Percentiles rank a stretch among this genome's conserved stretches.
phyloP scores from a whole-genome alignment of 768 basidiomycete genomes.

The Plicaturopsis crispa region DNA sequence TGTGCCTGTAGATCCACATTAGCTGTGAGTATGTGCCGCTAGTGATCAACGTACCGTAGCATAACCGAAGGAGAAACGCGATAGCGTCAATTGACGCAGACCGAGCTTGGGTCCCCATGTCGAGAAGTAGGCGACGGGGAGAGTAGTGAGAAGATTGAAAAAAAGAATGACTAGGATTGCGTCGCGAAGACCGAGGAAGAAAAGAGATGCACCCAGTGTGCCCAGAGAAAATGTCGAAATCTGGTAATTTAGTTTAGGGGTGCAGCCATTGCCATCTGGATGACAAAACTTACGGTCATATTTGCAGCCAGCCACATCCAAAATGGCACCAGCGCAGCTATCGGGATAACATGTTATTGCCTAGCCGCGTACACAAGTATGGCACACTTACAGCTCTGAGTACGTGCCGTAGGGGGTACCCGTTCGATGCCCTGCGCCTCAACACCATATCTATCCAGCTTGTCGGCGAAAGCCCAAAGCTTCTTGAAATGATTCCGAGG shows the following conservation, averaged over 20 bases:
- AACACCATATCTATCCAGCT: constrained; percentile 20
- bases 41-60: constrained; percentile 8
- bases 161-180: constrained; percentile 30
- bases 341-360: not conserved
- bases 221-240: constrained; percentile 33
- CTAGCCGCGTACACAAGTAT: constrained; percentile 7
- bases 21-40: constrained; percentile 3
- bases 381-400: constrained; percentile 7
- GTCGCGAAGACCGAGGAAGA: constrained; percentile 27
- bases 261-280: too few species aligned
- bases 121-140: constrained; percentile 26
- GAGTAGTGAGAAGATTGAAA: constrained; percentile 26
- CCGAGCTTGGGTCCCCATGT: constrained; percentile 29
- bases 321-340: not conserved
- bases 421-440: constrained; percentile 28
- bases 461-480: constrained; percentile 13
- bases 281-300: constrained; percentile 14
- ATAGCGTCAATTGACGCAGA: constrained; percentile 34
- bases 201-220: constrained; percentile 25
- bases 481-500: not conserved
- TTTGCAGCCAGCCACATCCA: constrained; percentile 25
- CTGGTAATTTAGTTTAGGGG: too few species aligned
- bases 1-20: constrained; percentile 8
- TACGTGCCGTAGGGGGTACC: constrained; percentile 18
- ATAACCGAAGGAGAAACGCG: constrained; percentile 33